Evolutionary conservation across 164 flowering plant species (phyloP), one percentile per base, ranked within the genome.

Genomic region (Annona cherimola): DNA sequence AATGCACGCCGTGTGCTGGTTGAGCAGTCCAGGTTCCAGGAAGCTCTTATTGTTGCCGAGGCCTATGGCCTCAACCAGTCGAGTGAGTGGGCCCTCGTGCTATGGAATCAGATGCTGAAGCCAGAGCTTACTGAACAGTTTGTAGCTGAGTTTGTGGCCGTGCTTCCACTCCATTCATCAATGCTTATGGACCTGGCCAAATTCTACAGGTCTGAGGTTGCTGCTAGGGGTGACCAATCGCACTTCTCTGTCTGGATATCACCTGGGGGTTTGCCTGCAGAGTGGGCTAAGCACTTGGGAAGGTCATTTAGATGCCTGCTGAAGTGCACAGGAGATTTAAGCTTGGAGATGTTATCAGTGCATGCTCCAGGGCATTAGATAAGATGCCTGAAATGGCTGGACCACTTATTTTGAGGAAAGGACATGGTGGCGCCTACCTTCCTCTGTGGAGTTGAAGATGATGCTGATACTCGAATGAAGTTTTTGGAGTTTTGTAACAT

Each of bases 171-270:
- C 61, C 99, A 89, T 63, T 80, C 92, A 2, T 81, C 94, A 42
- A 93, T 91, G 94, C 91, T 96, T 19, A 46, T 57, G 46, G 99
- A 96, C 70, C 81, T 96, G 43, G 95, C 99, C 20, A 87, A 79
- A 72, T 93, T 92, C 75, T 96, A 92, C 70, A 80, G 93, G 83
- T 82, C 96, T 2, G 99, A 96, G 80, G 84, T 96, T 71, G 90
- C 88, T 4, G 99, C 99, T 20, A 77, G 99, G 64, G 98, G 89
- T 12, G 99, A 96, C 69, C 97, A 92, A 77, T 89, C 94, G 11
- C 96, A 96, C 72, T 92, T 96, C 78, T 92, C 99, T 4, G 91
- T 93, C 46, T 96, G 99, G 99, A 82, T 96, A 54, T 85, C 97
- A 7, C 97, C 97, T 0, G 98, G 98, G 42, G 98, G 98, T 1